Evolutionary conservation across 2,329 filamentous ascomycete genomes (phyloP).

Genomic region (Hortaea sp.): DNA sequence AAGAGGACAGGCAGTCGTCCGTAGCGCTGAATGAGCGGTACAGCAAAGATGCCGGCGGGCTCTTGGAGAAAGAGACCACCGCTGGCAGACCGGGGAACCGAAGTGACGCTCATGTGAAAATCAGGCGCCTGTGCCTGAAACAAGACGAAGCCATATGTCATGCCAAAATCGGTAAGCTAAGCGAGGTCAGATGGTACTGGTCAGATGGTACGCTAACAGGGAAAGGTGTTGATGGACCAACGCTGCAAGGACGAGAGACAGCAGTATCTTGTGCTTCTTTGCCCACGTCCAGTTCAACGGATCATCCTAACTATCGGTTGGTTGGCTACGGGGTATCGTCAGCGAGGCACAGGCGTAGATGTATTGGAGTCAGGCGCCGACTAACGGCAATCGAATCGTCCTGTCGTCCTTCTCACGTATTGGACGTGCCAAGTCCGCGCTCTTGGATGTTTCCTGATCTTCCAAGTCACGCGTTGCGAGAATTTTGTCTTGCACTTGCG

Average conservation of each 20-base stretch:
- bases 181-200: not conserved
- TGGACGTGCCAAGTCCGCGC: constrained; percentile 1
- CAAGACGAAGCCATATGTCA: not conserved
- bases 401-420: constrained; percentile 4
- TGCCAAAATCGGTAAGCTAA: constrained; percentile 1
- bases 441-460: constrained; percentile 3
- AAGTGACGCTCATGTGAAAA: not conserved
- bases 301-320: constrained; percentile 1
- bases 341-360: not conserved
- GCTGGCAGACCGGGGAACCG: not conserved
- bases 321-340: not conserved
- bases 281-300: constrained; percentile 6
- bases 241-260: constrained; percentile 5
- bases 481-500: too few relatives aligned
- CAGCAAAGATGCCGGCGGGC: not conserved
- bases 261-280: not conserved
- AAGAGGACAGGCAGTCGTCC: constrained; percentile 16
- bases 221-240: constrained; percentile 1
- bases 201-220: not conserved
- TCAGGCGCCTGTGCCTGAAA: not conserved
- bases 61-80: not conserved
- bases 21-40: not conserved
- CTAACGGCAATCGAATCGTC: constrained; percentile 6
- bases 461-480: too few relatives aligned
- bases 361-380: not conserved